Evolutionary conservation across 23 red algal species (phyloP).

Genomic region (Porphyridium purpureum): DNA sequence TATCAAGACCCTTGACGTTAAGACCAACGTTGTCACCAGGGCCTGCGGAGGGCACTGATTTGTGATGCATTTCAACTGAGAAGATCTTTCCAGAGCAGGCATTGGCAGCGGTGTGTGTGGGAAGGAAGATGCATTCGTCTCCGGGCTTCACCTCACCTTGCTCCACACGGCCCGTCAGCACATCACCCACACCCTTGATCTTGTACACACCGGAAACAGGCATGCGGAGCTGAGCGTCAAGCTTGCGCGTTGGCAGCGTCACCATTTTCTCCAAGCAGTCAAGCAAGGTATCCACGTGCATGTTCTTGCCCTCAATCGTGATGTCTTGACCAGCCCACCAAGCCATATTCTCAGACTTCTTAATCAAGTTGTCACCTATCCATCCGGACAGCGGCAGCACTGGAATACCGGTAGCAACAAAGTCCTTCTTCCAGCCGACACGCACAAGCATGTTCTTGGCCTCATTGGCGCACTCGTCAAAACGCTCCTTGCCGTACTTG

Average conservation of each 20-base stretch:
- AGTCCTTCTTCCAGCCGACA: slow-evolving; percentile 94
- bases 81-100: slow-evolving; percentile 59
- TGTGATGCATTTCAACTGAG: slow-evolving; percentile 99
- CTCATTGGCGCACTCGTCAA: slow-evolving; percentile 79
- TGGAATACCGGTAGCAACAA: slow-evolving; percentile 57
- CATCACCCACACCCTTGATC: slow-evolving; percentile 96
- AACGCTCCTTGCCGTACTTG: slow-evolving; percentile 80
- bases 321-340: slow-evolving; percentile 53
- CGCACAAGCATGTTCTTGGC: slow-evolving; percentile 75
- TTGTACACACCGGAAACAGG: slow-evolving; percentile 98
- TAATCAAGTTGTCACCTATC: slow-evolving; percentile 96
- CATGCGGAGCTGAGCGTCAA: slow-evolving; percentile 56
- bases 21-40: slow-evolving; percentile 99
- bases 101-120: slow-evolving; percentile 56
- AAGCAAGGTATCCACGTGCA: slow-evolving; percentile 29
- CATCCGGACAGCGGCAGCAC: slow-evolving; percentile 92
- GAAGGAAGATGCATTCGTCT: slow-evolving; percentile 74
- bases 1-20: slow-evolving; percentile 91
- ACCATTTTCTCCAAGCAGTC: slow-evolving; percentile 63
- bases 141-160: slow-evolving; percentile 86
- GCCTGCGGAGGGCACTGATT: slow-evolving; percentile 57
- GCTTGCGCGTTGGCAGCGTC: slow-evolving; percentile 20
- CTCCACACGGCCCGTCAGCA: slow-evolving; percentile 95
- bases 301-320: slow-evolving; percentile 16
- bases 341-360: slow-evolving; percentile 41